A percentile compares a stretch with the other conserved stretches of the same genome.
These are phyloP conservation scores for Pleurotus djamor DNA, from an alignment of 768 basidiomycete species.

Conservation along the genomic window DNA sequence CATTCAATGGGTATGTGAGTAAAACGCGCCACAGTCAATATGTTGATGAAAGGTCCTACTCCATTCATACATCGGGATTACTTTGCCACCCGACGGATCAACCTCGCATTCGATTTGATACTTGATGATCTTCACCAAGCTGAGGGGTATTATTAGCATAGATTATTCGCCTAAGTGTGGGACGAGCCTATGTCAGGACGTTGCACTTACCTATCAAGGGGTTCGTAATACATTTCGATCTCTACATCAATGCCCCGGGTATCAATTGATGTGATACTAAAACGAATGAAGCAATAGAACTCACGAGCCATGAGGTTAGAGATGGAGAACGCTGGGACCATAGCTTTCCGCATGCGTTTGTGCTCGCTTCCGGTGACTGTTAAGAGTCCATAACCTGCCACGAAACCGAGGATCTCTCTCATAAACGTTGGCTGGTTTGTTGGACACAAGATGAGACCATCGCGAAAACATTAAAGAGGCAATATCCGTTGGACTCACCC, in stretches of 20 bases:
- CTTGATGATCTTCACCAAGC: slow-evolving; percentile 36
- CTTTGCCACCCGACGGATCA: slow-evolving; percentile 20
- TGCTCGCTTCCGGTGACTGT: slow-evolving; percentile 49
- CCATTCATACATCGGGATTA: slow-evolving; percentile 40
- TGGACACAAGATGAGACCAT: too few relatives aligned
- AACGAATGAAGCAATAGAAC: slow-evolving; percentile 7
- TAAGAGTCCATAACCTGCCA: slow-evolving; percentile 43
- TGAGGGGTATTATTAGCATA: slow-evolving; percentile 13
- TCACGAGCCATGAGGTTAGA: slow-evolving; percentile 35
- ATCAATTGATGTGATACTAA: not conserved
- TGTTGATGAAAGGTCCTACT: slow-evolving; percentile 26
- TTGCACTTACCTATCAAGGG: slow-evolving; percentile 40
- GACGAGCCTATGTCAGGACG: too few relatives aligned
- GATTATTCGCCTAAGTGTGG: too few relatives aligned
- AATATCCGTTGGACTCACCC: slow-evolving; percentile 19
- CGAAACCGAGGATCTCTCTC: slow-evolving; percentile 37
- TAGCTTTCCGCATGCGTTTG: slow-evolving; percentile 45
- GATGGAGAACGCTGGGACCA: slow-evolving; percentile 53
- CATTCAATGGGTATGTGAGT: not conserved
- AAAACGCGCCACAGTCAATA: not conserved
- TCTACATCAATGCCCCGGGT: slow-evolving; percentile 19
- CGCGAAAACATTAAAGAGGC: too few relatives aligned
- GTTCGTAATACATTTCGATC: slow-evolving; percentile 44
- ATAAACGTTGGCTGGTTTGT: slow-evolving; percentile 32
- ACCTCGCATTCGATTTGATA: slow-evolving; percentile 22